Conservation (phyloP, 2,329 filamentous ascomycete genomes). For the Sarocladium kiliense region DNA sequence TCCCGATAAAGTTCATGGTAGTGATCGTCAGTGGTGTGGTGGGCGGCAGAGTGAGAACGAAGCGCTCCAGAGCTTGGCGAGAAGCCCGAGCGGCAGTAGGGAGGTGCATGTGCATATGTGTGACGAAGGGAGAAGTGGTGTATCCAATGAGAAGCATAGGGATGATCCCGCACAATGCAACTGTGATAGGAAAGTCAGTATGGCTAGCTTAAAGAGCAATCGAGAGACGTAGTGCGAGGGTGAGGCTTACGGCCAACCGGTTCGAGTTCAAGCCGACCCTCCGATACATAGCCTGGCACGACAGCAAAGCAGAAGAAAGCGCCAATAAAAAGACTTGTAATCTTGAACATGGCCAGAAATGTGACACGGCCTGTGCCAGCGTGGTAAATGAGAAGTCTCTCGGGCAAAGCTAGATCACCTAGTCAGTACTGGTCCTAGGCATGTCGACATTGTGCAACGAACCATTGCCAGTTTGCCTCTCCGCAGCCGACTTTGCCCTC, state of each 20-base stretch:
- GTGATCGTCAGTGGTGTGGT: conserved; percentile 43
- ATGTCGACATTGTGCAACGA: not conserved
- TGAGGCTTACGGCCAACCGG: conserved; percentile 31
- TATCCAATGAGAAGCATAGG: conserved; percentile 62
- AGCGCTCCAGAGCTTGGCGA: conserved; percentile 48
- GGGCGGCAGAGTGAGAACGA: conserved; percentile 41
- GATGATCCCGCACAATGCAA: conserved; percentile 53
- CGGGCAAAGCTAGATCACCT: conserved; percentile 41
- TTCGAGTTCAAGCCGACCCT: conserved; percentile 30
- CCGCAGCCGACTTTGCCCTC: conserved; percentile 21
- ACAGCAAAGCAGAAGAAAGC: conserved; percentile 60
- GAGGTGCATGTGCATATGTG: conserved; percentile 64
- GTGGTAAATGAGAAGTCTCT: conserved; percentile 67
- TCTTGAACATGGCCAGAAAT: conserved; percentile 64
- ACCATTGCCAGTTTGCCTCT: conserved; percentile 3
- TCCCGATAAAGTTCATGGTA: conserved; percentile 51
- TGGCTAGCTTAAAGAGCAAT: not conserved
- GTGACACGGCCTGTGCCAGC: conserved; percentile 62
- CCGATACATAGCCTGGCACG: conserved; percentile 51
- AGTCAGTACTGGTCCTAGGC: conserved; percentile 17
- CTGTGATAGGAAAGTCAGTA: conserved; percentile 27
- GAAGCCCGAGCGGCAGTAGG: conserved; percentile 61
- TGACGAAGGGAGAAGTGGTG: conserved; percentile 65
- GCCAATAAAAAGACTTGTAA: conserved; percentile 66
- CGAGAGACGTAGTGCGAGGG: not conserved